Evolutionary conservation across 2,329 filamentous ascomycete species (phyloP).

Genomic region (Cladosporium halotolerans): DNA sequence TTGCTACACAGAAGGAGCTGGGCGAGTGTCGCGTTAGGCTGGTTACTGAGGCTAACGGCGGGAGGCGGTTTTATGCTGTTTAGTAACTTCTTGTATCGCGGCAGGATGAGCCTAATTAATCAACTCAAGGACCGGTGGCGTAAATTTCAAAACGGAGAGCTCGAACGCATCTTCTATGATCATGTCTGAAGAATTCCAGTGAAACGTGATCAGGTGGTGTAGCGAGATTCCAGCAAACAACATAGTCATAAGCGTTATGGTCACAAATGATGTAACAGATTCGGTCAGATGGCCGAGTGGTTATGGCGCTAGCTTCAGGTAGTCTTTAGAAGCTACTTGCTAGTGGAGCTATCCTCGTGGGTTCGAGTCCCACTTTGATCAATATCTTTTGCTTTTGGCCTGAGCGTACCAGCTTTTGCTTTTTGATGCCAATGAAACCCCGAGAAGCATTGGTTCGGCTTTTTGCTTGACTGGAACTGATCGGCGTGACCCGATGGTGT

Average conservation of each 20-base stretch:
- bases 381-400: neutral
- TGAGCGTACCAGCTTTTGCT: too few species aligned
- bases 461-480: too few species aligned
- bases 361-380: slow-evolving; percentile 24
- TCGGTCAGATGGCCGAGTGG: neutral
- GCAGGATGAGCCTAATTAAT: too few species aligned
- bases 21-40: neutral
- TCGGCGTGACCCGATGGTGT: too few species aligned
- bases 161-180: neutral
- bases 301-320: neutral
- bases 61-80: neutral
- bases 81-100: neutral
- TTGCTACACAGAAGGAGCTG: neutral
- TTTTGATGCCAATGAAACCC: too few species aligned
- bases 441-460: too few species aligned
- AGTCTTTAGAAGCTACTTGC: neutral
- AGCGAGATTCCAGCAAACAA: too few species aligned
- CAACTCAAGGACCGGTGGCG: too few species aligned
- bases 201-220: too few species aligned
- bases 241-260: too few species aligned
- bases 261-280: neutral
- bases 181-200: too few species aligned
- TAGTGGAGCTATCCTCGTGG: slow-evolving; percentile 23
- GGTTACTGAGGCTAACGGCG: neutral
- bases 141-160: neutral